Percentiles rank a stretch among this genome's conserved stretches.
Conservation (phyloP, 164 flowering plant species). For the Sedum album region DNA sequence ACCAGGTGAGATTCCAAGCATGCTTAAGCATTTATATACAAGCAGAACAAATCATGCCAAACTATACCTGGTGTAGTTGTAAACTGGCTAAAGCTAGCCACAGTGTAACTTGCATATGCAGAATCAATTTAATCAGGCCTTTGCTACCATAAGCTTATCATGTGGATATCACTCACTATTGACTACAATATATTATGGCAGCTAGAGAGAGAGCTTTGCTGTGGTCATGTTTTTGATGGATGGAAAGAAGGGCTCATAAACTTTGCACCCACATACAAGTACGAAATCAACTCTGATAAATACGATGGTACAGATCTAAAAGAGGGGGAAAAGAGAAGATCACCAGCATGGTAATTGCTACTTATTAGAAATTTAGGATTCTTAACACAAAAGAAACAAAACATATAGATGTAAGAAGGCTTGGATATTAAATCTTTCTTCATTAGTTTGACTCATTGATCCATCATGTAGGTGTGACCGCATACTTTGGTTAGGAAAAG, state of each 20-base stretch:
- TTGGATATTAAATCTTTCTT: neutral
- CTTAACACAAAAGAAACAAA: neutral
- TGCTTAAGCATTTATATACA: neutral
- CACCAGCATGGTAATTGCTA: slow-evolving; percentile 97
- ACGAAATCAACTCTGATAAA: slow-evolving; percentile 64
- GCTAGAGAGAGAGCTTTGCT: slow-evolving; percentile 62
- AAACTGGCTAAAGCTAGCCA: neutral
- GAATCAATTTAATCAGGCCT: neutral
- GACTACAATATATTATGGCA: slow-evolving; percentile 34
- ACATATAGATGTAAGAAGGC: neutral
- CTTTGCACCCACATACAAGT: slow-evolving; percentile 94
- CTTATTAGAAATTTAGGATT: too few relatives aligned
- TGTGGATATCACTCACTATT: too few relatives aligned
- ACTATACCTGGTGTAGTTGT: too few relatives aligned
- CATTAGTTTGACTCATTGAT: too few relatives aligned
- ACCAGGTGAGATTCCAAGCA: slow-evolving; percentile 68
- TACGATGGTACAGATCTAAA: slow-evolving; percentile 70
- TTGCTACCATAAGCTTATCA: too few relatives aligned
- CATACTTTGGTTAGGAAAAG: slow-evolving; percentile 79
- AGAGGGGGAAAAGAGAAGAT: slow-evolving; percentile 93
- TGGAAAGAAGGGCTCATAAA: slow-evolving; percentile 86
- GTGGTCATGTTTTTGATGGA: slow-evolving; percentile 75
- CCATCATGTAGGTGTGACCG: slow-evolving; percentile 93
- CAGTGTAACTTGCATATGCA: too few relatives aligned
- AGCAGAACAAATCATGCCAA: too few relatives aligned